These are phyloP conservation scores for Aspergillus sp. DNA, from an alignment of 2,329 filamentous ascomycete species.

Conservation along the genomic window DNA sequence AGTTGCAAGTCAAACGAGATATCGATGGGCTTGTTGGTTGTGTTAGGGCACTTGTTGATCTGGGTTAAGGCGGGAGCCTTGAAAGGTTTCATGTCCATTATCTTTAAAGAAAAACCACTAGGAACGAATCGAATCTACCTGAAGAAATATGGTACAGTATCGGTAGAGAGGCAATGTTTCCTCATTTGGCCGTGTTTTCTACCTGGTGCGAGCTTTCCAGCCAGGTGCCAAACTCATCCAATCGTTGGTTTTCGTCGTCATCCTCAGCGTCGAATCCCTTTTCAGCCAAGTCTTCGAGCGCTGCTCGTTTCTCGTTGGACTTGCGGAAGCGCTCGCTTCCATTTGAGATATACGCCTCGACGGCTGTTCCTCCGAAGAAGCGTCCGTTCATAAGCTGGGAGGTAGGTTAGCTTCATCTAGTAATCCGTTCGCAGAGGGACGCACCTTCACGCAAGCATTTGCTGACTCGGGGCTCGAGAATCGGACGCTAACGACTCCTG, in stretches of 20 bases:
- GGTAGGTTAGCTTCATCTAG: not conserved
- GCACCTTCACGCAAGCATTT: slow-evolving; percentile 62
- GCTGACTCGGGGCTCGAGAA: slow-evolving; percentile 74
- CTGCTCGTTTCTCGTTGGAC: slow-evolving; percentile 51
- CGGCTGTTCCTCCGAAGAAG: slow-evolving; percentile 70
- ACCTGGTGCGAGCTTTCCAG: slow-evolving; percentile 35
- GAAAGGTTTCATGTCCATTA: not conserved
- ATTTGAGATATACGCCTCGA: slow-evolving; percentile 70
- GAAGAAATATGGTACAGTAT: not conserved
- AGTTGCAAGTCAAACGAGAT: not conserved
- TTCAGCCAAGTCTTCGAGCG: slow-evolving; percentile 49
- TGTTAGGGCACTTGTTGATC: not conserved
- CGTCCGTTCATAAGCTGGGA: slow-evolving; percentile 70
- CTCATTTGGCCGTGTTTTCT: slow-evolving; percentile 27
- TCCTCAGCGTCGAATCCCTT: slow-evolving; percentile 44
- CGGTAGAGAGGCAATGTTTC: not conserved
- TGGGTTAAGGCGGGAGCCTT: not conserved
- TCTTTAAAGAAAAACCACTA: not conserved
- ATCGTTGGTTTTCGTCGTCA: slow-evolving; percentile 44
- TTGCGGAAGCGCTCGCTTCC: slow-evolving; percentile 74
- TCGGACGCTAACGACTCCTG: slow-evolving; percentile 81
- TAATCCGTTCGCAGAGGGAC: slow-evolving; percentile 11
- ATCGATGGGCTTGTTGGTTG: not conserved
- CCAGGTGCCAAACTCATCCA: slow-evolving; percentile 53
- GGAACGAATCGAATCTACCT: not conserved